These are phyloP conservation scores for Wickerhamiella allomyrinae DNA, from an alignment of 805 yeast genomes.

Conservation along the genomic window DNA sequence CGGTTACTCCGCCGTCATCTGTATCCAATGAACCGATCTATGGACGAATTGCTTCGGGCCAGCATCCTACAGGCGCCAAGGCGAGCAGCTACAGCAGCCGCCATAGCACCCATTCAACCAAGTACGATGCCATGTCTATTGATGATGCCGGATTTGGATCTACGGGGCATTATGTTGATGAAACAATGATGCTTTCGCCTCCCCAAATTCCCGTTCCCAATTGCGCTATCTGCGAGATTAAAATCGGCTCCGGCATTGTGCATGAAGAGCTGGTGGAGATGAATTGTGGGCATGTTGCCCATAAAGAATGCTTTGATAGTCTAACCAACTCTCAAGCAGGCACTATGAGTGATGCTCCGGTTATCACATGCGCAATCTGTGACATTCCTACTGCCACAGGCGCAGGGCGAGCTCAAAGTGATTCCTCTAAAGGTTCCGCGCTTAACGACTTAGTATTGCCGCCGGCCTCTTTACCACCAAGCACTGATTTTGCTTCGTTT, in stretches of 20 bases:
- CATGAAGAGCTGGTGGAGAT: background rate
- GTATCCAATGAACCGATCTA: too few relatives aligned
- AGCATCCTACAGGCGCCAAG: too few relatives aligned
- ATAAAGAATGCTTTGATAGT: slow-evolving; percentile 1
- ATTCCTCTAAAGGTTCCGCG: too few relatives aligned
- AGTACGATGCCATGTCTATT: background rate
- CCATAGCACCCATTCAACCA: background rate
- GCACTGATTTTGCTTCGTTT: too few relatives aligned
- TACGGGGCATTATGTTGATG: background rate
- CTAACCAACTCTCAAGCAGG: background rate
- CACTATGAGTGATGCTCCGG: background rate
- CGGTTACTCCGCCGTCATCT: too few relatives aligned
- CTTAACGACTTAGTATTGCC: too few relatives aligned
- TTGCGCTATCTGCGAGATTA: slow-evolving; percentile 5
- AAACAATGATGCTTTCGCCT: background rate
- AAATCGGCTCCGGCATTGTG: background rate
- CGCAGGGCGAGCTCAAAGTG: too few relatives aligned
- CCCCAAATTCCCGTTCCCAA: background rate
- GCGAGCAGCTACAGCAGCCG: background rate
- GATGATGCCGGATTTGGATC: background rate
- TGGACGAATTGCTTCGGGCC: too few relatives aligned
- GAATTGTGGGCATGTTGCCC: slow-evolving; percentile 4
- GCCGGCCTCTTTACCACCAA: too few relatives aligned
- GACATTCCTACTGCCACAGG: too few relatives aligned
- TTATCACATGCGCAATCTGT: slow-evolving; percentile 1